A percentile compares a stretch with the other conserved stretches of the same genome.
These are phyloP conservation scores for Inga laurina DNA, from an alignment of 306 rosid genomes.

Conservation along the genomic window DNA sequence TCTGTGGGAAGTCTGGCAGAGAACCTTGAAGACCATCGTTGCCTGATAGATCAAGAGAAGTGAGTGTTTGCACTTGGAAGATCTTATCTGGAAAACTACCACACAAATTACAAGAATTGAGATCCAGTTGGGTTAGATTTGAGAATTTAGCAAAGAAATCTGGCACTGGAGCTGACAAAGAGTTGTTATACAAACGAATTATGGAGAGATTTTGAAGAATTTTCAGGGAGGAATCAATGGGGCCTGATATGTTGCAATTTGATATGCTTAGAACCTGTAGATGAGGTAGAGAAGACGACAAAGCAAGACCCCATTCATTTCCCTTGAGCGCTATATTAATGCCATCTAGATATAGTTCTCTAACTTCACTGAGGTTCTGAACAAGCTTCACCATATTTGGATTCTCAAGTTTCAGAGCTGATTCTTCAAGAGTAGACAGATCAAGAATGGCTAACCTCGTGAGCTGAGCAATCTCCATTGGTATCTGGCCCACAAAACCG, in stretches of 20 bases:
- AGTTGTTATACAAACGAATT: background rate
- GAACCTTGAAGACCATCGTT: background rate
- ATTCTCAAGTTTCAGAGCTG: background rate
- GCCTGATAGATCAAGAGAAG: background rate
- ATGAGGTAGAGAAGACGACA: background rate
- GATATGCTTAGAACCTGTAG: slow-evolving; percentile 26
- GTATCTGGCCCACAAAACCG: slow-evolving; percentile 32
- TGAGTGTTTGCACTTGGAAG: background rate
- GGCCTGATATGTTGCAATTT: slow-evolving; percentile 12
- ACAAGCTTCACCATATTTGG: background rate
- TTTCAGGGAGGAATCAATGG: background rate
- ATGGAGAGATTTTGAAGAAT: background rate
- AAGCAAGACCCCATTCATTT: slow-evolving; percentile 36
- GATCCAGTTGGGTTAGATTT: slow-evolving; percentile 4
- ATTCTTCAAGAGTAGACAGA: background rate
- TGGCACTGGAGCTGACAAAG: slow-evolving; percentile 19
- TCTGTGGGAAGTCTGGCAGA: slow-evolving; percentile 9
- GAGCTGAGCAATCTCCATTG: background rate
- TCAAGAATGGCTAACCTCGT: background rate
- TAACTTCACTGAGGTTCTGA: slow-evolving; percentile 22
- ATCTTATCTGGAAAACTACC: slow-evolving; percentile 26
- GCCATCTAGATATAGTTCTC: slow-evolving; percentile 41
- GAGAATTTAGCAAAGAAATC: background rate
- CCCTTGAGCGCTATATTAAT: slow-evolving; percentile 30
- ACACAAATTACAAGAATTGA: background rate